Evolutionary conservation across 495 filamentous ascomycete genomes (phyloP), one percentile per base, ranked within the genome.

Genomic region (Wilcoxina mikolae): DNA sequence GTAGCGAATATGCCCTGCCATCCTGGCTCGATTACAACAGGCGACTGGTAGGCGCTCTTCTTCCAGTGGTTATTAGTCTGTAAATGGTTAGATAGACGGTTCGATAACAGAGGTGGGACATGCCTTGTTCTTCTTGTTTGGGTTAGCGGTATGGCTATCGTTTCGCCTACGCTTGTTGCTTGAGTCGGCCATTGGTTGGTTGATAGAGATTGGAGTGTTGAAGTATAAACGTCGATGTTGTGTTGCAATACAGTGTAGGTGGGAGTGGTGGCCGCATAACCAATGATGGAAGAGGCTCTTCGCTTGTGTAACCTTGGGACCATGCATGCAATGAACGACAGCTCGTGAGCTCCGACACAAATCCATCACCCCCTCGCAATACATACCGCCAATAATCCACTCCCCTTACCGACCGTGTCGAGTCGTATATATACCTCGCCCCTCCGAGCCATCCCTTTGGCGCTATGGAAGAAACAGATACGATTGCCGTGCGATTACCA

Each of bases 1-100:
- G 93, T 94, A 24, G 83, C 78, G 76, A 90, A 95, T 26, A 96
- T 83, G 10, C 91, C 91, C 42, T 74, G 72, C 66, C 91, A 86
- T 15, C 91, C 91, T 23, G 79, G 72, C 58, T 85, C 79, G 54
- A 87, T 77, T 15, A 55, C 59, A 3, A 59, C 53, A 39, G 62
- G 48, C 0, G 58, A 58, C 41, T 61, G 57, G 48, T 61, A 63
- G 47, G 56, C 56, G 41, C 26, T 28, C 35, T 60, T 64, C 53
- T 59, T 64, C 4, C 56, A 62, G 56, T 60, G 55, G 25, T 26
- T 3, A 43, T 53, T 44, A 22, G 7, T 25, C 31, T 39, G 27
- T 26, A n/a, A 35, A 50, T 22, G 31, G 9, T 15, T 18, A 43
- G 39, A 43, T 5, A 12, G 10, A 20, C 39, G 39, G 39, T 20